phyloP scores from a whole-genome alignment of 805 yeast genomes.

The Wickerhamomyces strasburgensis region DNA sequence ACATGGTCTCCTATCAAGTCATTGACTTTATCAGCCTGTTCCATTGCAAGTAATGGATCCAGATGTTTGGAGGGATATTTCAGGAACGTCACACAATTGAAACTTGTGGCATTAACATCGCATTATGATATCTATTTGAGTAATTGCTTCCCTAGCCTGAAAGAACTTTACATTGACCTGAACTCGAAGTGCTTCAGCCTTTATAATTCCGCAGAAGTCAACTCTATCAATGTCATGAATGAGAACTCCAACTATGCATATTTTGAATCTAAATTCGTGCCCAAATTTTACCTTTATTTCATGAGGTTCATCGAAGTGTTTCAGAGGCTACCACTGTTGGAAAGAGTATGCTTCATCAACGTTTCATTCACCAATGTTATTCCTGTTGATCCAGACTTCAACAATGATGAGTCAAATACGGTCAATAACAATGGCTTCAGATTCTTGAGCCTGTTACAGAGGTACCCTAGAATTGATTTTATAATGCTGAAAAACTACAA shows the following conservation, averaged over 20 bases:
- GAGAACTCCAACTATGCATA: conserved; percentile 24
- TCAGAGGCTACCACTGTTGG: conserved; percentile 16
- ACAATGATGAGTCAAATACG: conserved; percentile 21
- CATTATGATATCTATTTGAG: conserved; percentile 45
- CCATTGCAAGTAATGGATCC: conserved; percentile 34
- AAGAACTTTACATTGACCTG: conserved; percentile 41
- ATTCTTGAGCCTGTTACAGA: conserved; percentile 28
- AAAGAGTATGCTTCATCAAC: conserved; percentile 17
- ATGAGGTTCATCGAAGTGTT: conserved; percentile 16
- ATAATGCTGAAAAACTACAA: conserved; percentile 32
- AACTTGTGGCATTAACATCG: conserved; percentile 35
- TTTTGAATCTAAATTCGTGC: conserved; percentile 25
- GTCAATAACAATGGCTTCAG: conserved; percentile 34
- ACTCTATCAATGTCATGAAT: conserved; percentile 18
- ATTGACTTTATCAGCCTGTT: conserved; percentile 30
- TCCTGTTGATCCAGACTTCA: conserved; percentile 21
- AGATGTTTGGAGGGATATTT: conserved; percentile 35
- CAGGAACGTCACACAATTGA: conserved; percentile 32
- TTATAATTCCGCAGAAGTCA: conserved; percentile 16
- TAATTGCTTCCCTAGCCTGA: conserved; percentile 38
- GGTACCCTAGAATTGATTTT: conserved; percentile 32
- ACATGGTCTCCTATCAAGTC: conserved; percentile 32
- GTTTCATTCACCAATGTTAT: conserved; percentile 23
- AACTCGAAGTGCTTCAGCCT: conserved; percentile 40
- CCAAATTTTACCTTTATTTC: conserved; percentile 25